Evolutionary conservation across 2,329 filamentous ascomycete species (phyloP).

Genomic region (Aureobasidium sp.): DNA sequence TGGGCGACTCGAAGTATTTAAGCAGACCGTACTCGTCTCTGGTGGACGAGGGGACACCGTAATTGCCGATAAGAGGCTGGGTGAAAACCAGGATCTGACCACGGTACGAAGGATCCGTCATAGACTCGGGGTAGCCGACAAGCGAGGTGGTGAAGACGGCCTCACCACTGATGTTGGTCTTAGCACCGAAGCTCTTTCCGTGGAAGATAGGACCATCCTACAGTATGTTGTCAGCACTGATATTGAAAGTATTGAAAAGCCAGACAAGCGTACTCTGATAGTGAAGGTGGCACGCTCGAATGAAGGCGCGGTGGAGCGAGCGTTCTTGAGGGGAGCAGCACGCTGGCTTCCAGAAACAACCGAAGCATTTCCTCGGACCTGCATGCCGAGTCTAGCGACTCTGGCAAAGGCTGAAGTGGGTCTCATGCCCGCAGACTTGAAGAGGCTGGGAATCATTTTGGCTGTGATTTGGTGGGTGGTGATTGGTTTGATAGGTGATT

Average conservation of each 20-base stretch:
- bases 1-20: conserved; percentile 96
- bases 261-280: conserved; percentile 62
- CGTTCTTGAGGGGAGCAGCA: conserved; percentile 53
- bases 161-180: conserved; percentile 93
- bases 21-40: conserved; percentile 85
- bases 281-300: conserved; percentile 85
- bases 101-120: conserved; percentile 63
- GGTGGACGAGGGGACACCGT: conserved; percentile 81
- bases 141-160: conserved; percentile 98
- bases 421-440: conserved; percentile 41
- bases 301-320: conserved; percentile 59
- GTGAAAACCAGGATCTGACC: conserved; percentile 98
- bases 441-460: conserved; percentile 50
- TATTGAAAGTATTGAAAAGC: not conserved
- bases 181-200: conserved; percentile 93
- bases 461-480: conserved; percentile 23
- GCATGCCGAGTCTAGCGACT: conserved; percentile 35
- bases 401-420: conserved; percentile 38
- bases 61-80: conserved; percentile 96
- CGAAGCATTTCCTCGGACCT: conserved; percentile 53
- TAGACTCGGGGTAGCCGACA: conserved; percentile 91
- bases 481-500: conserved; percentile 20
- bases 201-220: conserved; percentile 93
- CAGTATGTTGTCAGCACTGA: conserved; percentile 26
- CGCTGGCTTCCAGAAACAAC: conserved; percentile 64